Evolutionary conservation across 2,329 filamentous ascomycete genomes (phyloP).

Genomic region (Fusarium sp.): DNA sequence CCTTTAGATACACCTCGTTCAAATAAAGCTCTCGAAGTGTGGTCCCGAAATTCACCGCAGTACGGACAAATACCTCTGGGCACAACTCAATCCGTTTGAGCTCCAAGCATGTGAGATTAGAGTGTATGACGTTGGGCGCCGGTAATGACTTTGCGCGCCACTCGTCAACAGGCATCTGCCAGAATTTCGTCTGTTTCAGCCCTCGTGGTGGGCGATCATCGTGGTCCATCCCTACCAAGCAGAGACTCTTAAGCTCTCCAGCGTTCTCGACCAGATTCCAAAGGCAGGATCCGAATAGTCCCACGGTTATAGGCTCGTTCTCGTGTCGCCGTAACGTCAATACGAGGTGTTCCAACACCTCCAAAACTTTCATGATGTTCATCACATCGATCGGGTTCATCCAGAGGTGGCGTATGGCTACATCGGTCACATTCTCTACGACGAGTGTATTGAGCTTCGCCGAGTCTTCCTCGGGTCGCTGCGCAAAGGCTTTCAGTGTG

Average conservation of each 20-base stretch:
- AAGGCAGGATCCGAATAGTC: slow-evolving; percentile 55
- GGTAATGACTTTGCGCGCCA: slow-evolving; percentile 54
- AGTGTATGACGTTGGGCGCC: slow-evolving; percentile 47
- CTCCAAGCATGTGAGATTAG: slow-evolving; percentile 54
- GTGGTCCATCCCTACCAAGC: slow-evolving; percentile 57
- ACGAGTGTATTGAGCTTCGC: slow-evolving; percentile 56
- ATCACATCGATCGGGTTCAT: slow-evolving; percentile 61
- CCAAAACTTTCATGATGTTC: slow-evolving; percentile 57
- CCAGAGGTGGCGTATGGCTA: slow-evolving; percentile 58
- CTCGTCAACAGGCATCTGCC: slow-evolving; percentile 49
- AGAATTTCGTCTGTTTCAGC: slow-evolving; percentile 51
- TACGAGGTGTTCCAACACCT: slow-evolving; percentile 55
- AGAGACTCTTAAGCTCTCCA: slow-evolving; percentile 55
- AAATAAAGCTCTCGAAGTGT: slow-evolving; percentile 57
- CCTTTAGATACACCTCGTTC: slow-evolving; percentile 57
- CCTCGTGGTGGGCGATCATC: slow-evolving; percentile 50
- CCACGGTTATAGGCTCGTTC: slow-evolving; percentile 46
- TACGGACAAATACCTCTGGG: slow-evolving; percentile 48
- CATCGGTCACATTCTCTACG: slow-evolving; percentile 60
- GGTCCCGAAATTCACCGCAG: slow-evolving; percentile 48
- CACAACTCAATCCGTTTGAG: slow-evolving; percentile 54
- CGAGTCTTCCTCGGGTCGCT: slow-evolving; percentile 56
- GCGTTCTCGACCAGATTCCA: slow-evolving; percentile 62
- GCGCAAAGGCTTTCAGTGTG: slow-evolving; percentile 58
- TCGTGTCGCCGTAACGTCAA: slow-evolving; percentile 58